A percentile compares a stretch with the other conserved stretches of the same genome.
Evolutionary conservation across 495 filamentous ascomycete genomes (phyloP).

Genomic region (Elasticomyces elasticus): DNA sequence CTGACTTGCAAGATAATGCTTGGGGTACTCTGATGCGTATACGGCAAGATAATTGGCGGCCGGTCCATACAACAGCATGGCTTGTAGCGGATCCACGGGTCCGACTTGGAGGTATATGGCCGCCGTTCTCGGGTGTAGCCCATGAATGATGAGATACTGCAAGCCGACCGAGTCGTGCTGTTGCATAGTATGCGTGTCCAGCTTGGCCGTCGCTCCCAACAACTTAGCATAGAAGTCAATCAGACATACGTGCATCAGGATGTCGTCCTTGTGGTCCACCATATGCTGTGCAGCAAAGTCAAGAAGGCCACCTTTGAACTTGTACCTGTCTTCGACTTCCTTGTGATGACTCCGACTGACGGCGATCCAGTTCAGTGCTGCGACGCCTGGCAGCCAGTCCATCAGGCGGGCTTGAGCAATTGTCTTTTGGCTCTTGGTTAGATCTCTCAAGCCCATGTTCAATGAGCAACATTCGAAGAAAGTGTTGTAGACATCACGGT

Average conservation of each 20-base stretch:
- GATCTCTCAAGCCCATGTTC: slow-evolving; percentile 24
- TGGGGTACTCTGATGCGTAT: slow-evolving; percentile 46
- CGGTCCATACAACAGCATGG: slow-evolving; percentile 42
- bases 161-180: slow-evolving; percentile 38
- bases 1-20: slow-evolving; percentile 43
- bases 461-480: slow-evolving; percentile 55
- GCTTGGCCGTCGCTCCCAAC: slow-evolving; percentile 19
- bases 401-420: slow-evolving; percentile 70
- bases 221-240: slow-evolving; percentile 55
- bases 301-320: slow-evolving; percentile 47
- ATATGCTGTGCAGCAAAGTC: slow-evolving; percentile 66
- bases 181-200: slow-evolving; percentile 1
- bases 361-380: slow-evolving; percentile 51
- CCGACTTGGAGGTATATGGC: slow-evolving; percentile 44
- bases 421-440: slow-evolving; percentile 55
- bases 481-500: slow-evolving; percentile 54
- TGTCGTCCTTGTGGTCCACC: slow-evolving; percentile 58
- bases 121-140: slow-evolving; percentile 42
- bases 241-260: slow-evolving; percentile 69
- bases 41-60: slow-evolving; percentile 49
- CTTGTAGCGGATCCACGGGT: slow-evolving; percentile 42
- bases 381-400: slow-evolving; percentile 57
- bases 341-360: slow-evolving; percentile 49
- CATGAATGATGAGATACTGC: slow-evolving; percentile 44
- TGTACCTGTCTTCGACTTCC: slow-evolving; percentile 49